Evolutionary conservation across 768 basidiomycete species (phyloP).

Genomic region (Leccinum boreale): DNA sequence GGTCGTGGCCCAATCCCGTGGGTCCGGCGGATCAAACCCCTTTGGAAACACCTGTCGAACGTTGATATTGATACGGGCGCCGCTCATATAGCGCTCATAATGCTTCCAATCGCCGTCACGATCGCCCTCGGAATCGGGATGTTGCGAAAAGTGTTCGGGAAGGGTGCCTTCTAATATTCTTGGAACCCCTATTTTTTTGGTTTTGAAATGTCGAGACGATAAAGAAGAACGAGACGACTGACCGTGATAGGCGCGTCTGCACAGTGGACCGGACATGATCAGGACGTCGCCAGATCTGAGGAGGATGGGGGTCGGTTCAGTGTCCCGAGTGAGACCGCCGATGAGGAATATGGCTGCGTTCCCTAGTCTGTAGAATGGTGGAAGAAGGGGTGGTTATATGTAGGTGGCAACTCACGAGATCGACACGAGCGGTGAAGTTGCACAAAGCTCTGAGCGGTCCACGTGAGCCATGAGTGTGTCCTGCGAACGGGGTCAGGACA

Average conservation of each 20-base stretch:
- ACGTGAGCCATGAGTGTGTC: conserved; percentile 97
- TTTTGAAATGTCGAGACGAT: neutral
- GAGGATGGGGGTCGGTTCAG: conserved; percentile 74
- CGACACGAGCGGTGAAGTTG: conserved; percentile 88
- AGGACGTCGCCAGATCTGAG: conserved; percentile 89
- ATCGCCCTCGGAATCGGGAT: conserved; percentile 22
- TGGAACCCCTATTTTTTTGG: conserved; percentile 66
- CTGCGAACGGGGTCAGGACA: conserved; percentile 13
- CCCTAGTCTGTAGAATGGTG: conserved; percentile 58
- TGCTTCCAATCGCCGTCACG: conserved; percentile 48
- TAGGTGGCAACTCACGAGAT: conserved; percentile 67
- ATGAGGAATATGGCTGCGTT: conserved; percentile 89
- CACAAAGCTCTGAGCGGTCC: conserved; percentile 94
- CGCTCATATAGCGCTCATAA: conserved; percentile 61
- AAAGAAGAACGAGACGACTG: conserved; percentile 17
- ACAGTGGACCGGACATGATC: conserved; percentile 87
- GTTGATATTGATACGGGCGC: conserved; percentile 85
- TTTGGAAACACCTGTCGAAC: conserved; percentile 86
- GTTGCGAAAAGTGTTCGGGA: conserved; percentile 51
- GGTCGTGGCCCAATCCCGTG: neutral
- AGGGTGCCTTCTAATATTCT: conserved; percentile 81
- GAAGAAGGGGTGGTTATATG: neutral
- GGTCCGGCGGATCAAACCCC: conserved; percentile 45
- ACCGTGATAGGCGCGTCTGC: conserved; percentile 93
- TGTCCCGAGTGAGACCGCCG: conserved; percentile 76